These are phyloP conservation scores for Closterium sp. DNA, from an alignment of 139 green algal genomes.

Conservation along the genomic window DNA sequence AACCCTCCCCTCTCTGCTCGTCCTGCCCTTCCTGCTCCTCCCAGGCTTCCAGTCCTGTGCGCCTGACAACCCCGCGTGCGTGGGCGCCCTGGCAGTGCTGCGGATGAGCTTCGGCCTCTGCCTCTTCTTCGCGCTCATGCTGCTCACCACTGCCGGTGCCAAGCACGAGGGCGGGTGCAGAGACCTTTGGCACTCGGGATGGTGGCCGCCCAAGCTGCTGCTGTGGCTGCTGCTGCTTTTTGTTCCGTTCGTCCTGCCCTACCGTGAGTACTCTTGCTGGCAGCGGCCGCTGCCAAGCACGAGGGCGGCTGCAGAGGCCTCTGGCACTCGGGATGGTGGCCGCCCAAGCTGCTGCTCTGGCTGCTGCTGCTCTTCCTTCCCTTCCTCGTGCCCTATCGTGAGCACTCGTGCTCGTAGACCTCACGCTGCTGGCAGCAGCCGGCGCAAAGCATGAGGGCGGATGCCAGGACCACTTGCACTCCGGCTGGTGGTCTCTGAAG, in stretches of 20 bases:
- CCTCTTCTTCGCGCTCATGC: conserved; percentile 49
- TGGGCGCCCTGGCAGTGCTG: conserved; percentile 14
- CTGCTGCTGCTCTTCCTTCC: too few relatives aligned
- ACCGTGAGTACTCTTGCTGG: background rate
- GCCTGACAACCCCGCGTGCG: background rate
- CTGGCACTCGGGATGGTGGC: too few relatives aligned
- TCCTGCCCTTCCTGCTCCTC: too few relatives aligned
- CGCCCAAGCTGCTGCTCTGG: too few relatives aligned
- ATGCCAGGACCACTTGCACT: conserved; percentile 28
- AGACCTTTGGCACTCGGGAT: conserved; percentile 35
- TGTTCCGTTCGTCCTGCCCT: conserved; percentile 30
- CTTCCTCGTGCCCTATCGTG: too few relatives aligned
- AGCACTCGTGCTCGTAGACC: conserved; percentile 35
- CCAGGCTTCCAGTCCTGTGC: too few relatives aligned
- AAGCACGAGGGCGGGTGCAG: conserved; percentile 10
- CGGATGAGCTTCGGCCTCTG: conserved; percentile 29
- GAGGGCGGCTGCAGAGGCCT: too few relatives aligned
- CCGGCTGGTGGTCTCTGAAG: conserved; percentile 36
- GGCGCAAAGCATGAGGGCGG: conserved; percentile 19
- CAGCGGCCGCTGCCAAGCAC: too few relatives aligned
- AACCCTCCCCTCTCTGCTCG: too few relatives aligned
- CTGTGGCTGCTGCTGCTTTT: conserved; percentile 25
- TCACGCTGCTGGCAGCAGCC: conserved; percentile 34
- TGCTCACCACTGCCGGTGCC: conserved; percentile 11
- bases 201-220: conserved; percentile 39